phyloP scores from a whole-genome alignment of 495 filamentous ascomycete genomes.

The Penicillium argentinense region DNA sequence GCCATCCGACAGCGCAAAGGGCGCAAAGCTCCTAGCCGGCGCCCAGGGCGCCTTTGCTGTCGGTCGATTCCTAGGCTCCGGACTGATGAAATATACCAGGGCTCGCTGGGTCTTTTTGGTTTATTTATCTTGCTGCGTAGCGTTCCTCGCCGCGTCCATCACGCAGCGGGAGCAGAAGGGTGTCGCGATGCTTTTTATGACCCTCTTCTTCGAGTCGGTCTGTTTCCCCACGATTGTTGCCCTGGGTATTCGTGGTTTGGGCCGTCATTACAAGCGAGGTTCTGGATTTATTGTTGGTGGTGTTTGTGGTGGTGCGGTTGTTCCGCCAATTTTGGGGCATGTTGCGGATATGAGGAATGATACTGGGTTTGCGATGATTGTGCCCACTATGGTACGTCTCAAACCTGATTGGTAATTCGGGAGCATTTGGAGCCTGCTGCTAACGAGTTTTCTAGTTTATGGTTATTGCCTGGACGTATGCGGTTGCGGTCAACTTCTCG shows the following conservation, averaged over 20 bases:
- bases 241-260: constrained; percentile 58
- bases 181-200: constrained; percentile 52
- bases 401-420: neutral
- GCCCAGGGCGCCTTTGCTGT: constrained; percentile 58
- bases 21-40: constrained; percentile 53
- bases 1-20: constrained; percentile 37
- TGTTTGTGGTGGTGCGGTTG: constrained; percentile 55
- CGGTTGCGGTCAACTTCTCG: constrained; percentile 62
- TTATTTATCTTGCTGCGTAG: constrained; percentile 39
- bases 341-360: constrained; percentile 49
- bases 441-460: constrained; percentile 31
- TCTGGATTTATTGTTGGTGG: constrained; percentile 57
- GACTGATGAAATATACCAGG: constrained; percentile 52
- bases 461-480: constrained; percentile 58
- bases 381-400: constrained; percentile 52
- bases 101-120: constrained; percentile 52
- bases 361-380: constrained; percentile 54
- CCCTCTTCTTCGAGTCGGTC: constrained; percentile 62
- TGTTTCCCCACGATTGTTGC: constrained; percentile 65
- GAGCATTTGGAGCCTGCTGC: neutral
- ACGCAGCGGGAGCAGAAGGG: constrained; percentile 43
- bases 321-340: constrained; percentile 50
- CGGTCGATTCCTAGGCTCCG: constrained; percentile 52
- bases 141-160: constrained; percentile 37
- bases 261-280: constrained; percentile 59